Evolutionary conservation across 1,284 basidiomycete genomes (phyloP).

Genomic region (Ustilago sp.): DNA sequence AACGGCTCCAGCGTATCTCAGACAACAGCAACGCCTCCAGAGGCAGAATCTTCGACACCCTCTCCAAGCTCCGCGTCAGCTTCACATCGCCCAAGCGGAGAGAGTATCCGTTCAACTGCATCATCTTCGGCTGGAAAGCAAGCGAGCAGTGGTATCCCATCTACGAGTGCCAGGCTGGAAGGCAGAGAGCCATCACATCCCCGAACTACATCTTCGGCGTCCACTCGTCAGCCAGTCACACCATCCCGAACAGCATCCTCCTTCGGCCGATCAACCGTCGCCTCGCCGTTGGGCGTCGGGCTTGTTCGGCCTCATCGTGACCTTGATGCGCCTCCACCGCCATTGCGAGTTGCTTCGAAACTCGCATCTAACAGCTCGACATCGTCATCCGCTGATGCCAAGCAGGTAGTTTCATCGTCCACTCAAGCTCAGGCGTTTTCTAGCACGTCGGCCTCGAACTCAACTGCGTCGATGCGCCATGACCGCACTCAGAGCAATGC

Average conservation of each 20-base stretch:
- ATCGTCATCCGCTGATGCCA: background rate
- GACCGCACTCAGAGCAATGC: constrained; percentile 25
- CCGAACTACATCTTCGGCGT: constrained; percentile 9
- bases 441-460: constrained; percentile 5
- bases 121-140: background rate
- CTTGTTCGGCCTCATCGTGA: constrained; percentile 28
- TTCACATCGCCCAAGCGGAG: constrained; percentile 7
- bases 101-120: constrained; percentile 3
- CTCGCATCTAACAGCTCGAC: constrained; percentile 16
- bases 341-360: constrained; percentile 42
- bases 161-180: background rate
- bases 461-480: constrained; percentile 5
- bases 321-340: constrained; percentile 44
- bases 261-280: constrained; percentile 20
- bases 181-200: constrained; percentile 9
- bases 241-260: constrained; percentile 14
- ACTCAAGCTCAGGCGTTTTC: background rate
- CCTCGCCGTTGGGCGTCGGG: constrained; percentile 27
- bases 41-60: background rate
- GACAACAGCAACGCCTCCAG: background rate
- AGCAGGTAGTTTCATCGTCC: background rate
- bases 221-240: constrained; percentile 10
- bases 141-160: background rate
- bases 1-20: constrained; percentile 36
- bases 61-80: background rate